Base-by-base conservation (phyloP, 2,329 filamentous ascomycete species). In the Aspergillus aculeatinus region DNA sequence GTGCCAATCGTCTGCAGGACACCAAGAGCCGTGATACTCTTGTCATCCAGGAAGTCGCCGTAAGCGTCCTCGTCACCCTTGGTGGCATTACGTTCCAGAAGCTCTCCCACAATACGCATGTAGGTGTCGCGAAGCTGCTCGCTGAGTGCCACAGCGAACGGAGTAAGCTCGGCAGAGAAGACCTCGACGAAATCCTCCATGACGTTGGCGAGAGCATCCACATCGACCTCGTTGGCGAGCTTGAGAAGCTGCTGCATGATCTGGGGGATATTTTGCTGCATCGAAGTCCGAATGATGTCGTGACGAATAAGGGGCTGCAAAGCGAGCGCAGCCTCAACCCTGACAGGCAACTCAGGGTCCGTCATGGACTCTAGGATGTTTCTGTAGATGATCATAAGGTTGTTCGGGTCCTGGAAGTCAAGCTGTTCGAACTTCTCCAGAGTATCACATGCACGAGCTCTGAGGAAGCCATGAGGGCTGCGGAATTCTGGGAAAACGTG, bases 171-270 rank as follows among this genome's bases (percentile, higher is more conserved):
- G 2, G 92, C 85, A n/a, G 95, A 94, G 73, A 99, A 99, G 2
- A 98, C 93, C 76, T 99, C 95, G 50, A 99, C 95, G 73, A 99
- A 99, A 73, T 99, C 95, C 77, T 99, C 95, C 95, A 99, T 99
- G 44, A 99, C 95, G 71, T 98, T 98, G 23, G 95, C 94, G 47
- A 99, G 83, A 5, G 95, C 93, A 76, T 99, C 95, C 51, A 99
- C 94, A 73, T 99, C 95, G 60, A 96, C 95, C 78, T 99, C 95
- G 72, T 99, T 99, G 29, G 95, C 94, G 59, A 99, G 82, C 80
- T 98, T 98, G 57, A 99, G 83, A 14, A 99, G 84, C 77, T 99
- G 94, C 79, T 98, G 96, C 95, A 99, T 99, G 71, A 99, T 98
- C 71, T 96, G 96, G 16, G 95, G 93, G 67, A 99, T 99, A 75